phyloP scores from a whole-genome alignment of 306 rosid genomes.

The Hippophae tibetana region DNA sequence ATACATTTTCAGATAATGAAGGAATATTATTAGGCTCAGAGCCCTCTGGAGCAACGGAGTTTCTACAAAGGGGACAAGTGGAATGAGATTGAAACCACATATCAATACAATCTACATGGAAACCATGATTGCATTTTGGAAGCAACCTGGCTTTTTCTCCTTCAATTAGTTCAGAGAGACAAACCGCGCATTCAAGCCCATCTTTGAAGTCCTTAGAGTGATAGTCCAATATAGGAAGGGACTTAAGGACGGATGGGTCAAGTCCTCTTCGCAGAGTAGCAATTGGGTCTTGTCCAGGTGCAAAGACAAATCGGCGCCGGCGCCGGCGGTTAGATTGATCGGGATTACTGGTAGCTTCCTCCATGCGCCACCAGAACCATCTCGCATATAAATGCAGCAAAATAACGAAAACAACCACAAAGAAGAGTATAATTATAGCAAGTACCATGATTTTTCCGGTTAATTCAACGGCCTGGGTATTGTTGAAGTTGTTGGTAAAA shows the following conservation, averaged over 20 bases:
- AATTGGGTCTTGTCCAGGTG: constrained; percentile 55
- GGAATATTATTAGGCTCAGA: neutral
- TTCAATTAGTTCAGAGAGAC: constrained; percentile 64
- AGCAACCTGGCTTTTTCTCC: constrained; percentile 68
- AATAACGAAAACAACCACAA: constrained; percentile 60
- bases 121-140: constrained; percentile 87
- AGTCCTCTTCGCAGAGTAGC: constrained; percentile 46
- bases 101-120: constrained; percentile 90
- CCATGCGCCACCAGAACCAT: constrained; percentile 58
- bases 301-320: constrained; percentile 65
- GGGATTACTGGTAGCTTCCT: constrained; percentile 23
- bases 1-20: constrained; percentile 7
- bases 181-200: constrained; percentile 86
- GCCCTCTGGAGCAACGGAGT: constrained; percentile 37
- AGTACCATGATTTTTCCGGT: constrained; percentile 67
- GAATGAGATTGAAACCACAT: constrained; percentile 96
- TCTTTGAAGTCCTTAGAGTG: constrained; percentile 62
- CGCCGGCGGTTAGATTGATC: constrained; percentile 24
- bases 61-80: constrained; percentile 87
- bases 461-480: constrained; percentile 29
- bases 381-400: constrained; percentile 74
- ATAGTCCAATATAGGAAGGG: constrained; percentile 53
- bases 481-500: constrained; percentile 3
- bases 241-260: constrained; percentile 53
- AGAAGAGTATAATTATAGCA: constrained; percentile 58